Base-by-base conservation (phyloP, 345 rosid genomes). In the Camelina hispida region DNA sequence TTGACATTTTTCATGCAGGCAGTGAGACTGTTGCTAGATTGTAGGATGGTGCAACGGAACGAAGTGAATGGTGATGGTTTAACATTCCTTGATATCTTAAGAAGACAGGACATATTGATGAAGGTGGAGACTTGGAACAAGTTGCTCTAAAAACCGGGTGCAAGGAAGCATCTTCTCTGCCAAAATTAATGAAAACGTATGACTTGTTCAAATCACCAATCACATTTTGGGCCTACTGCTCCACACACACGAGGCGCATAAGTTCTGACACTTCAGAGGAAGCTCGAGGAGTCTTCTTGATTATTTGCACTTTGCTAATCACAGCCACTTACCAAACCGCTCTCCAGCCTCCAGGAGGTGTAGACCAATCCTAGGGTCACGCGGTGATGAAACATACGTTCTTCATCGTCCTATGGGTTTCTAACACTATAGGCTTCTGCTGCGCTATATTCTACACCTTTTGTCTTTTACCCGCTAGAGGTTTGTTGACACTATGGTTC, bases 341-440 rank as follows among this genome's bases (percentile, higher is more conserved):
- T 0, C 56, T 68, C 28, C 79, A 75, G 68, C 73, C 79, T 59
- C 73, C 79, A 0, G 73, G 73, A 25, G 79, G 79, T 18, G 62
- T 68, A 60, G 11, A 68, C 64, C 57, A 52, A 22, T 32, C 79
- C 4, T 8, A 43, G 0, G 68, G 62, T 67, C 40, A 47, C 7
- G 68, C 34, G 18, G n/a, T 18, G 48, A 75, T 60, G 79, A 75
- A 59, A 42, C 69, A 60, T 9, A 13, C 32, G 3, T 68, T 68
- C 58, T 76, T 42, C 64, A 68, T 68, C 42, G 8, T 68, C 25
- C 52, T 75, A 4, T 61, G 74, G 79, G 0, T 60, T 32, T 61
- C 53, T 6, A 75, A 75, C 57, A 75, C 79, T 1, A 0, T 10
- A 30, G 74, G 74, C 17, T 60, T 68, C 38, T 60, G 74, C 62